Evolutionary conservation across 2,329 filamentous ascomycete species (phyloP).

Genomic region (Aureobasidium musti): DNA sequence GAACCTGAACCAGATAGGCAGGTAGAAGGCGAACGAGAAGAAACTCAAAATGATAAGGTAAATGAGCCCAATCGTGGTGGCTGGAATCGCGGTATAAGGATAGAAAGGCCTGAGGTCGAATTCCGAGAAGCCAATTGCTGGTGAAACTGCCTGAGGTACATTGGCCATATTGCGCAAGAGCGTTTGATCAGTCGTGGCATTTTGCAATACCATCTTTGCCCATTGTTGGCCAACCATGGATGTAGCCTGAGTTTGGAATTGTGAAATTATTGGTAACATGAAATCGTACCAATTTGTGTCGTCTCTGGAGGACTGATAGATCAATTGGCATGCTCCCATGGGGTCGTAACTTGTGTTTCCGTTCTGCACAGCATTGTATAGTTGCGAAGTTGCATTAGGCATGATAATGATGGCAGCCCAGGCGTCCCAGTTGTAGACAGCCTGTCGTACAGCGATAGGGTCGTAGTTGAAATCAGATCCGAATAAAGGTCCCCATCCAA

Average conservation of each 20-base stretch:
- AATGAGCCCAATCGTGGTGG: constrained; percentile 64
- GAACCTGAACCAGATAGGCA: constrained; percentile 63
- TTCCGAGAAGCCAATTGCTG: constrained; percentile 58
- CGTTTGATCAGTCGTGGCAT: constrained; percentile 44
- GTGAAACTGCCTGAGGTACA: constrained; percentile 57
- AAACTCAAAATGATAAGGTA: constrained; percentile 69
- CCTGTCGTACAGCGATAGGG: constrained; percentile 58
- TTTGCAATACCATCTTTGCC: constrained; percentile 47
- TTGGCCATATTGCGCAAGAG: constrained; percentile 48
- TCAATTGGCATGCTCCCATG: constrained; percentile 58
- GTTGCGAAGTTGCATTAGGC: constrained; percentile 57
- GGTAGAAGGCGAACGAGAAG: constrained; percentile 66
- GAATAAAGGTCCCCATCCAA: constrained; percentile 55
- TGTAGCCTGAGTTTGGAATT: constrained; percentile 52
- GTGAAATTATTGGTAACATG: constrained; percentile 54
- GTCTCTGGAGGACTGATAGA: constrained; percentile 60
- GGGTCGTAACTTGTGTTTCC: constrained; percentile 64
- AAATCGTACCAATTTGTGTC: constrained; percentile 54
- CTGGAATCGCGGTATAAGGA: constrained; percentile 54
- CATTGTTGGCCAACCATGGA: constrained; percentile 53
- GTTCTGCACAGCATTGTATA: constrained; percentile 56
- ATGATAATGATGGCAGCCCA: constrained; percentile 66
- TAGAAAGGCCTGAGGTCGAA: constrained; percentile 63
- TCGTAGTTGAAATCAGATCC: constrained; percentile 59
- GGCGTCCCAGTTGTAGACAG: constrained; percentile 60